These are phyloP conservation scores for Sugiyamaella mastotermitis DNA, from an alignment of 805 yeast genomes.

Conservation along the genomic window DNA sequence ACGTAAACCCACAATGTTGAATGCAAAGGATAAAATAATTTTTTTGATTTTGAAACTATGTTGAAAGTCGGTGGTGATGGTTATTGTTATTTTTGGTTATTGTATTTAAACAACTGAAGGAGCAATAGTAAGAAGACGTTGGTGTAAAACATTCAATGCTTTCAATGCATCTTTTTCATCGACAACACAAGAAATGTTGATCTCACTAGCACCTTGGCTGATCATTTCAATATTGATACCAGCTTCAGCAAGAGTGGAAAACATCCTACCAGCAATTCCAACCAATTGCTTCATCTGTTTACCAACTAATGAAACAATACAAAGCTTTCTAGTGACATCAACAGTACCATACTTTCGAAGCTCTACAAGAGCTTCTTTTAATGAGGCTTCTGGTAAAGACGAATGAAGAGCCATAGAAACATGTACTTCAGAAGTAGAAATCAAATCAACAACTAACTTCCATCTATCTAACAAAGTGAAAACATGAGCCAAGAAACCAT, in stretches of 20 bases:
- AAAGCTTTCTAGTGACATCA: constrained; percentile 80
- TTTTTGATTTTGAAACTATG: no score
- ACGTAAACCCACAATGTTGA: no score
- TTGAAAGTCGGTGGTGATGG: no score
- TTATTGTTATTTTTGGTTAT: no score
- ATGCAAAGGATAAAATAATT: no score
- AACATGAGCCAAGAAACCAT: constrained; percentile 89
- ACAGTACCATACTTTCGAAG: constrained; percentile 78
- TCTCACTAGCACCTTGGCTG: constrained; percentile 96
- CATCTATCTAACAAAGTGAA: constrained; percentile 80
- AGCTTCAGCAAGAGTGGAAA: constrained; percentile 87
- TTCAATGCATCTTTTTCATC: constrained; percentile 74
- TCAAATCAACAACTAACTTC: constrained; percentile 86
- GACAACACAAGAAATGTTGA: constrained; percentile 92
- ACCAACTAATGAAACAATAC: constrained; percentile 92
- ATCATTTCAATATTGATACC: constrained; percentile 95
- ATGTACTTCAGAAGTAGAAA: constrained; percentile 95
- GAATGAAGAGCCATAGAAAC: constrained; percentile 96
- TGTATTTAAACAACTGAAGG: not conserved
- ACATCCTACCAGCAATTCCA: constrained; percentile 97
- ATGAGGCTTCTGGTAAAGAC: constrained; percentile 50
- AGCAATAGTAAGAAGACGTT: constrained; percentile 43
- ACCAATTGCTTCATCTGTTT: constrained; percentile 94
- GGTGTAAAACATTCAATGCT: constrained; percentile 83
- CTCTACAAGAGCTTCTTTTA: constrained; percentile 72